Percentiles rank a stretch among this genome's conserved stretches.
Conservation (phyloP, 2,329 filamentous ascomycete genomes). For the Alternaria brassicae region DNA sequence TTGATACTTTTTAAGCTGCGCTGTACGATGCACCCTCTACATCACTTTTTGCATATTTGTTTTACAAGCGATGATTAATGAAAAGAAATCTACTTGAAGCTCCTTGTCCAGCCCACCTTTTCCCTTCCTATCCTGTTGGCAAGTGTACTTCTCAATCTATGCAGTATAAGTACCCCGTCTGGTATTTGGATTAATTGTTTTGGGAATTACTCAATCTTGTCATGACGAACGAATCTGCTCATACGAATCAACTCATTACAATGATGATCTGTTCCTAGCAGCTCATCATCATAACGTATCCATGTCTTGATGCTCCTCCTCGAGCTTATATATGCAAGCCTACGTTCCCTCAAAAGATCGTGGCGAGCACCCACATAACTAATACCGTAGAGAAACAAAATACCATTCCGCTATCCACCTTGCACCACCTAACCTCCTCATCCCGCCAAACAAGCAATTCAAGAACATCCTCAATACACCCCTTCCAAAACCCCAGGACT, state of each 20-base stretch:
- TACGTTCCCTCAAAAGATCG: not conserved
- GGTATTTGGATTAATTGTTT: no score
- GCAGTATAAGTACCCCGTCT: no score
- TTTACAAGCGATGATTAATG: not conserved
- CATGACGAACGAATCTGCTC: no score
- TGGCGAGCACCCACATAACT: not conserved
- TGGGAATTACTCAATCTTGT: no score
- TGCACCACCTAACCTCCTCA: not conserved
- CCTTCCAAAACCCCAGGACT: constrained; percentile 4
- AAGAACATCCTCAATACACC: not conserved
- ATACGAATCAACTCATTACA: not conserved
- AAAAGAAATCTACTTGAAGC: not conserved
- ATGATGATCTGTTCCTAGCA: not conserved
- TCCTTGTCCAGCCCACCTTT: not conserved
- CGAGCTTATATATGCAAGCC: not conserved
- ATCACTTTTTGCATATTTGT: not conserved
- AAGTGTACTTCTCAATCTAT: not conserved
- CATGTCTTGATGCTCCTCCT: not conserved
- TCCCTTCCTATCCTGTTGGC: not conserved
- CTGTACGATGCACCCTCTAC: not conserved
- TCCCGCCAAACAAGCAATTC: constrained; percentile 11
- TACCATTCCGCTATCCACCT: not conserved
- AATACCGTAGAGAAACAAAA: not conserved
- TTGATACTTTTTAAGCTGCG: not conserved
- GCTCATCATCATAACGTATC: not conserved